A percentile compares a stretch with the other conserved stretches of the same genome.
Evolutionary conservation across 352 stramenopile genomes (phyloP).

Genomic region (Pythium dissotocum): DNA sequence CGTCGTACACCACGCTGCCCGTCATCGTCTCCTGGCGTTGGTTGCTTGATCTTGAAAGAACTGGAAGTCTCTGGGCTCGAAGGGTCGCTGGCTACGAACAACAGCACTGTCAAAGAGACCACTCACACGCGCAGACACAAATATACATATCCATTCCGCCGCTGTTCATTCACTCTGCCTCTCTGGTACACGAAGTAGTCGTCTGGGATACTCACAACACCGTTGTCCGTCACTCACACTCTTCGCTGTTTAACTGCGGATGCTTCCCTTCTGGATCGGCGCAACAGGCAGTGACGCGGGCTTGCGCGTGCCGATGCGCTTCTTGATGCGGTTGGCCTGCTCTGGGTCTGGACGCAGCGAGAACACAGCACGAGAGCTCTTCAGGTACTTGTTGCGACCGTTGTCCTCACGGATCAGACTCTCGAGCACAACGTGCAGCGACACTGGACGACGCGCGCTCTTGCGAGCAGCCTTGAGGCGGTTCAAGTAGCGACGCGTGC

Average conservation of each 20-base stretch:
- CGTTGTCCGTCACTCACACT: too few relatives aligned
- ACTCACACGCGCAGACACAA: neutral
- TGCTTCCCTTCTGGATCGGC: constrained; percentile 76
- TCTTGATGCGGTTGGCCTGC: constrained; percentile 76
- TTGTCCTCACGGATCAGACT: constrained; percentile 82
- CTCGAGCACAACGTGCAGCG: constrained; percentile 74
- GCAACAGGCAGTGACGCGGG: constrained; percentile 53
- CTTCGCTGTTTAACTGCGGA: constrained; percentile 26
- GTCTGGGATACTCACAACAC: neutral
- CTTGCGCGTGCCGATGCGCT: constrained; percentile 68
- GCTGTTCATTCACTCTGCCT: neutral
- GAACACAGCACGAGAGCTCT: constrained; percentile 77
- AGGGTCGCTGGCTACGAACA: neutral
- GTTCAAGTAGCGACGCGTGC: constrained; percentile 76
- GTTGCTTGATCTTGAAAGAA: too few relatives aligned
- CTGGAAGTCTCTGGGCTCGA: neutral
- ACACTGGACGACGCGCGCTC: constrained; percentile 57
- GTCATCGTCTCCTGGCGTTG: neutral
- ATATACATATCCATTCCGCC: constrained; percentile 4
- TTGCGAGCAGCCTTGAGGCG: constrained; percentile 76
- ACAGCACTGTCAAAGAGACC: neutral
- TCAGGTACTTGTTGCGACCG: constrained; percentile 80
- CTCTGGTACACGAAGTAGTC: neutral
- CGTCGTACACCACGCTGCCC: constrained; percentile 51
- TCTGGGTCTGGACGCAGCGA: constrained; percentile 75